A percentile compares a stretch with the other conserved stretches of the same genome.
Evolutionary conservation across 345 rosid genomes (phyloP).

Genomic region (Gossypium herbaceum): DNA sequence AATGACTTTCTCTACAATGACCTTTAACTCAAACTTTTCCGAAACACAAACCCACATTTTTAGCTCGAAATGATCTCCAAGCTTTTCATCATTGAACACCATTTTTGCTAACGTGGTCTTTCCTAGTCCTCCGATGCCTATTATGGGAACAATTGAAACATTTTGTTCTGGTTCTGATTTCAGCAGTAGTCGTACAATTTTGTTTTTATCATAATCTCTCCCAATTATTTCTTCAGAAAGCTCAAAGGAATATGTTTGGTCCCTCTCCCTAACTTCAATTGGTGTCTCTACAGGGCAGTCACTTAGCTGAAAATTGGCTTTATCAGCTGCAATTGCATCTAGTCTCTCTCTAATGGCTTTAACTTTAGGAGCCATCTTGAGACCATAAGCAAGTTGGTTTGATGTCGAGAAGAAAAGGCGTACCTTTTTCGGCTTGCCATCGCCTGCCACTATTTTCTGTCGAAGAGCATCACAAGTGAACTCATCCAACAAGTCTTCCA

Average conservation of each 20-base stretch:
- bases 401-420: background rate
- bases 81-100: background rate
- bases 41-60: conserved; percentile 1
- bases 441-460: background rate
- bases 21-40: background rate
- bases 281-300: background rate
- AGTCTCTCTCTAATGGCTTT: background rate
- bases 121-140: background rate
- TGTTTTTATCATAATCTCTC: background rate
- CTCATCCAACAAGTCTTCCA: background rate
- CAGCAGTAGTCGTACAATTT: background rate
- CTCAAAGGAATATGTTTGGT: background rate
- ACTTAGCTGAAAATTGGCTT: background rate
- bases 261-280: background rate
- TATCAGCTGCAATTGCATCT: background rate
- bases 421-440: background rate
- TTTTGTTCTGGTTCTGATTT: background rate
- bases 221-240: background rate
- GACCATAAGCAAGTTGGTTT: background rate
- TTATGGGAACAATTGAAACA: background rate
- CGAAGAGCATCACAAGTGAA: background rate
- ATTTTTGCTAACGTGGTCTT: background rate
- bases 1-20: background rate
- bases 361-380: background rate
- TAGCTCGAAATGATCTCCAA: background rate